Base-by-base conservation (phyloP, 2,329 filamentous ascomycete species). In the Cladophialophora exuberans region DNA sequence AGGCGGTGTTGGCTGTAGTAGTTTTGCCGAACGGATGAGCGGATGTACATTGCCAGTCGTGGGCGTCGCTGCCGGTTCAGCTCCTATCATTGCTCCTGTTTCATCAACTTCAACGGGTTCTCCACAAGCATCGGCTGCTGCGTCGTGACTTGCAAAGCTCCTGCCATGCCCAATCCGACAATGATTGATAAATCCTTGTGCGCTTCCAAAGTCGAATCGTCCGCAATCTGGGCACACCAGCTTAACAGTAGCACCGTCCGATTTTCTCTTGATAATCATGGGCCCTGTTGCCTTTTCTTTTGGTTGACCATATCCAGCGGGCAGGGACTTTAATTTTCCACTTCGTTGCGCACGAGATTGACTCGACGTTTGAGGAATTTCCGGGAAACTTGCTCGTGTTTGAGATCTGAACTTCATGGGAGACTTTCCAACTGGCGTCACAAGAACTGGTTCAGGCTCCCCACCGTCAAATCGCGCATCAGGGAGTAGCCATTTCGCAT, bases 161-260 rank as follows among this genome's bases (percentile, higher is more conserved):
- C 90, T 83, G 69, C 88, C 89, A 74, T 99, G 94, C 22, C 92
- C 91, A 65, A 99, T 97, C 54, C 94, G 90, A 70, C 93, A 97
- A 70, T 99, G 94, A 69, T 99, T 99, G 76, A 99, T 94, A 74
- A 97, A 97, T n/a, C 94, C 94, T 72, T 97, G 94, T 0, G 92
- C 95, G 75, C 92, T 97, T 52, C 88, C 92, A 68, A 97, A 97
- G 71, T 97, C 90, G 70, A 90, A 89, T 61, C 93, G 83, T 45
- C 90, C 82, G 72, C 94, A 97, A 70, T 94, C 88, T 56, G 89
- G 74, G 76, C 94, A 99, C 60, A 96, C 87, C 44, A 97, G 81
- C 73, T 96, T 95, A 61, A 97, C 93, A 61, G 87, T 85, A 67
- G 89, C 81, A 52, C 89, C 89, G 72, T 97, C 92, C 17, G 80